These are phyloP conservation scores for Hydrangea macrophylla DNA, from an alignment of 148 eudicot species.

Conservation along the genomic window DNA sequence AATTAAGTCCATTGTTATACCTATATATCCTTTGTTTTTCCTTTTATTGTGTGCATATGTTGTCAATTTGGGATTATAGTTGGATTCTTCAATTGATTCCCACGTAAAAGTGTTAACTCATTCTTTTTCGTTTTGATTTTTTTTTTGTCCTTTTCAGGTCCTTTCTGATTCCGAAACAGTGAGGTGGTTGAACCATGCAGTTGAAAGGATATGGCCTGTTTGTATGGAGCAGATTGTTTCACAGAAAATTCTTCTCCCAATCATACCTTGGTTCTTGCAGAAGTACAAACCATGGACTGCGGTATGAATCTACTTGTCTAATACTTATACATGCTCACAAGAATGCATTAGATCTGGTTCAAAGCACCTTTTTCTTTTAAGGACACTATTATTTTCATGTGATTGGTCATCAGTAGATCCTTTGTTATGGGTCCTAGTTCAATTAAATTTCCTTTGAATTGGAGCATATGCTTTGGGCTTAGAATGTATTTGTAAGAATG, in stretches of 20 bases:
- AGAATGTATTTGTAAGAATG: too few species aligned
- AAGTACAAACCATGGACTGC: conserved; percentile 98
- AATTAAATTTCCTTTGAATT: too few species aligned
- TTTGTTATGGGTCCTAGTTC: too few species aligned
- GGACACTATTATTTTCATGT: not conserved
- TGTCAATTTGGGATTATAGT: conserved; percentile 1
- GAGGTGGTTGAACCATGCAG: conserved; percentile 84
- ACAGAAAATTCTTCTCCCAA: conserved; percentile 83
- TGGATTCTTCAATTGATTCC: not conserved
- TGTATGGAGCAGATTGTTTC: conserved; percentile 89
- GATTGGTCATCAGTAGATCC: not conserved
- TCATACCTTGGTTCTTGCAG: conserved; percentile 90
- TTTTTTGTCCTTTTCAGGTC: conserved; percentile 38
- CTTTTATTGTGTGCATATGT: not conserved
- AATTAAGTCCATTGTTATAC: too few species aligned
- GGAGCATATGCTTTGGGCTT: too few species aligned
- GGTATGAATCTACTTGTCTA: conserved; percentile 40
- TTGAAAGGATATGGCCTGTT: conserved; percentile 86
- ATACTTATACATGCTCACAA: not conserved
- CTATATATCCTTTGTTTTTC: too few species aligned
- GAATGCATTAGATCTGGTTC: conserved; percentile 2
- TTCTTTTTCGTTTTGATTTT: not conserved
- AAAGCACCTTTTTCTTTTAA: not conserved
- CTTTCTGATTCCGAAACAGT: conserved; percentile 84
- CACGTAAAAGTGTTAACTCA: not conserved